Conservation (phyloP, 2,329 filamentous ascomycete genomes). For the Pseudogymnoascus sp. region DNA sequence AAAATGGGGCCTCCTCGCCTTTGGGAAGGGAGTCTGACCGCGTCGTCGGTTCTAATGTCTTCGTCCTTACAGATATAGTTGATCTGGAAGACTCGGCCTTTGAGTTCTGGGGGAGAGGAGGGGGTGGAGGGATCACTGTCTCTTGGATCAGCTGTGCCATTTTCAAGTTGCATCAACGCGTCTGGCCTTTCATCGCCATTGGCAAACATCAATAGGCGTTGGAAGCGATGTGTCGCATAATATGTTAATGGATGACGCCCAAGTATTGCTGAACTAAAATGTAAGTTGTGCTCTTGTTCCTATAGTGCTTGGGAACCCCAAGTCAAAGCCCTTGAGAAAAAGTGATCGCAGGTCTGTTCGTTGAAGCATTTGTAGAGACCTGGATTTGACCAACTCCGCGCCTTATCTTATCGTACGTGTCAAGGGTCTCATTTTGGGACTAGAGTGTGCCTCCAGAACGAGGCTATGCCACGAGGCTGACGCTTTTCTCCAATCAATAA, state of each 20-base stretch:
- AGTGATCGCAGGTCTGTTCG: neutral
- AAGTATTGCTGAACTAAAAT: neutral
- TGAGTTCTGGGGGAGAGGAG: neutral
- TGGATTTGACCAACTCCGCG: neutral
- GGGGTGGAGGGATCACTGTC: neutral
- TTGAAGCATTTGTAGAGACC: neutral
- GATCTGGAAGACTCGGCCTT: neutral
- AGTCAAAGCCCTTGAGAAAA: neutral
- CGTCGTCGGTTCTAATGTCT: neutral
- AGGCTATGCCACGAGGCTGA: neutral
- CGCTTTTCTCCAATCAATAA: neutral
- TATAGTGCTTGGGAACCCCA: neutral
- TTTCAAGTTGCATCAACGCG: neutral
- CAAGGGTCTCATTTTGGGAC: neutral
- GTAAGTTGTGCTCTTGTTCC: neutral
- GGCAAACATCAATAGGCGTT: neutral
- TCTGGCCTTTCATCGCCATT: neutral
- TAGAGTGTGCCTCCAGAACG: neutral
- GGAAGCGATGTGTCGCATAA: neutral
- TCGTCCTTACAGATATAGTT: neutral
- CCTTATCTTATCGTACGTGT: constrained; percentile 4
- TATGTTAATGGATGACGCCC: neutral
- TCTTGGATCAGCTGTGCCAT: neutral
- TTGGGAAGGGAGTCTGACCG: too few species aligned
- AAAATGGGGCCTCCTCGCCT: constrained; percentile 12